Evolutionary conservation across 768 basidiomycete species (phyloP), one percentile per base, ranked within the genome.

Genomic region (Podaxis sp.): DNA sequence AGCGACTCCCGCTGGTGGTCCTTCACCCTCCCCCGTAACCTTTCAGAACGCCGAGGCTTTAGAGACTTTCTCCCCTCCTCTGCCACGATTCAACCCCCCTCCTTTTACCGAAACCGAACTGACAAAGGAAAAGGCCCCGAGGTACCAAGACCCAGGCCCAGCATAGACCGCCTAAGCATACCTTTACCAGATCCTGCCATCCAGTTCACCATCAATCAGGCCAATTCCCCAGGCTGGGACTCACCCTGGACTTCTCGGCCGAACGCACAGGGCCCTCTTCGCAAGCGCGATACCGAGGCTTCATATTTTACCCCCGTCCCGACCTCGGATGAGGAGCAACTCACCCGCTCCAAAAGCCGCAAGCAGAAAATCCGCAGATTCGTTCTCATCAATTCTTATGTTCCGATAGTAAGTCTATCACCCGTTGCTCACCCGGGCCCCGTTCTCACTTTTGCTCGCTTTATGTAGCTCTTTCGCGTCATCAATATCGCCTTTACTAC

Each of bases 401-500:
- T 92, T 56, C 93, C 93, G 55, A 70, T 94, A 77, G 93, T 93
- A 66, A 57, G 84, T 74, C 55, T 9, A 24, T 8, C 25, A 33
- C 54, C 57, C 9, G 51, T 29, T n/a, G 46, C 41, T 60, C 63
- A 52, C 58, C 29, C 15, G n/a, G 17, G 40, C 15, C 43, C 43
- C 43, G 6, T 17, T 46, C 43, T 46, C n/a, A 46, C 15, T 64
- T 68, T 59, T 71, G 62, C 17, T 55, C 46, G 22, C 25, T 17
- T 36, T 65, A 7, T 19, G 7, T 54, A 94, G 93, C 79, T 95
- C 41, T 93, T 94, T 72, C 89, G 94, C 57, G 82, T 93, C 66
- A 82, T 89, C 72, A 95, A 95, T 70, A 87, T 96, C 66, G 79
- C 88, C 8, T 90, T 95, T 68, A 94, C 90, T 12, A 84, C 88